Evolutionary conservation across 345 rosid genomes (phyloP).

Genomic region (Pistacia integerrima): DNA sequence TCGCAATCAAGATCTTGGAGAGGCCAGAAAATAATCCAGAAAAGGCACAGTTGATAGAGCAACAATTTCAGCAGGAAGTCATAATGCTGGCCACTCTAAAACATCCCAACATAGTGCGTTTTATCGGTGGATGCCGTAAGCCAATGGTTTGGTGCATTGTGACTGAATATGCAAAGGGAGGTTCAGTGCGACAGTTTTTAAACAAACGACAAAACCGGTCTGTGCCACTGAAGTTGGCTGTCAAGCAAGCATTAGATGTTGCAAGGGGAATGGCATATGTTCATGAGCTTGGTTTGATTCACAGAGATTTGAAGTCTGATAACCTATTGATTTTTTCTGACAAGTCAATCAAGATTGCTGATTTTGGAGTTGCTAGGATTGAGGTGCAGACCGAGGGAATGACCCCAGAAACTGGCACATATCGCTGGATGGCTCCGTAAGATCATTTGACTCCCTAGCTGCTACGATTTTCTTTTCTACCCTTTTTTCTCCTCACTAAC

Average conservation of each 20-base stretch:
- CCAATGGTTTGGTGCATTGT: constrained; percentile 55
- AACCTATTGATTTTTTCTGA: constrained; percentile 42
- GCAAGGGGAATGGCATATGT: constrained; percentile 53
- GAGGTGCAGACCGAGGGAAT: constrained; percentile 54
- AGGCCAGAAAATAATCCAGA: constrained; percentile 44
- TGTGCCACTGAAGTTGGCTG: constrained; percentile 43
- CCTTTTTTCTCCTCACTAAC: background rate
- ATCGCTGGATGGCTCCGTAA: constrained; percentile 65
- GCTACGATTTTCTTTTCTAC: too few relatives aligned
- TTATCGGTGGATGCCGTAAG: constrained; percentile 47
- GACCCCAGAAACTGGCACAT: constrained; percentile 56
- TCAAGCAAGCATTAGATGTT: constrained; percentile 50
- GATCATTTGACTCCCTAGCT: constrained; percentile 15
- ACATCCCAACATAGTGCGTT: constrained; percentile 46
- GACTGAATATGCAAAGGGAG: constrained; percentile 50
- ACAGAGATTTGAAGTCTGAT: constrained; percentile 50
- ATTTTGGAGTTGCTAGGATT: constrained; percentile 52
- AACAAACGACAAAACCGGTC: constrained; percentile 35
- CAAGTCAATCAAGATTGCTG: constrained; percentile 51
- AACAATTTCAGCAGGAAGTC: constrained; percentile 52
- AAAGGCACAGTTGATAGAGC: constrained; percentile 43
- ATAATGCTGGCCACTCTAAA: constrained; percentile 45
- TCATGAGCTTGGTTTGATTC: constrained; percentile 41
- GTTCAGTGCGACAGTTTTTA: constrained; percentile 45
- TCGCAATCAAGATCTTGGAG: constrained; percentile 54